These are phyloP conservation scores for Trametes cubensis DNA, from an alignment of 768 basidiomycete genomes.

Conservation along the genomic window DNA sequence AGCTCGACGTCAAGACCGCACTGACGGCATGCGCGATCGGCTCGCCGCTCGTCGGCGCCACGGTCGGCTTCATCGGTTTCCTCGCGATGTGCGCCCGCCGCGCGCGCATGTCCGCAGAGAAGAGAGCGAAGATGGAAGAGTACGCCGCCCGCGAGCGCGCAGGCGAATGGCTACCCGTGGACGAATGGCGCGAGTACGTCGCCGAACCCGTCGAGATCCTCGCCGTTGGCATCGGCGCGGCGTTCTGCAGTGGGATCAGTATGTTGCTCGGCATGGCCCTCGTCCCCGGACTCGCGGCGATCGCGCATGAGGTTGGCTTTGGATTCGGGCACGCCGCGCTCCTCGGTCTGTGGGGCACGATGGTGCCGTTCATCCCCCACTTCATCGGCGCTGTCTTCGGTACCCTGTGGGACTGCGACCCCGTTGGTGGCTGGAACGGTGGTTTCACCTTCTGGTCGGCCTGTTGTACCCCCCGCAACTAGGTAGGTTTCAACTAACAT, in stretches of 20 bases:
- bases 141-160: neutral
- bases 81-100: neutral
- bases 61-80: neutral
- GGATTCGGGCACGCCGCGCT: neutral
- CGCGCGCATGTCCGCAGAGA: neutral
- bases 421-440: neutral
- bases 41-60: neutral
- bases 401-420: conserved; percentile 8
- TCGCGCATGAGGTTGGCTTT: conserved; percentile 7
- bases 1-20: neutral
- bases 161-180: no score
- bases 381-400: neutral
- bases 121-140: neutral
- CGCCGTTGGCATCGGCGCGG: neutral
- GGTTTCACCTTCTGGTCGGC: neutral
- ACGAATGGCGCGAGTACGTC: neutral
- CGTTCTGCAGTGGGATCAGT: neutral
- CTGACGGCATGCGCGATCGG: conserved; percentile 1
- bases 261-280: conserved; percentile 10
- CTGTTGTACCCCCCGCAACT: no score
- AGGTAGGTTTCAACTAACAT: neutral
- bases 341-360: conserved; percentile 9
- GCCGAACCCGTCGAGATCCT: neutral
- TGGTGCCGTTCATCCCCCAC: conserved; percentile 1
- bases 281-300: conserved; percentile 1